Base-by-base conservation (phyloP, 441 rosid species). In the Mallotus repandus region DNA sequence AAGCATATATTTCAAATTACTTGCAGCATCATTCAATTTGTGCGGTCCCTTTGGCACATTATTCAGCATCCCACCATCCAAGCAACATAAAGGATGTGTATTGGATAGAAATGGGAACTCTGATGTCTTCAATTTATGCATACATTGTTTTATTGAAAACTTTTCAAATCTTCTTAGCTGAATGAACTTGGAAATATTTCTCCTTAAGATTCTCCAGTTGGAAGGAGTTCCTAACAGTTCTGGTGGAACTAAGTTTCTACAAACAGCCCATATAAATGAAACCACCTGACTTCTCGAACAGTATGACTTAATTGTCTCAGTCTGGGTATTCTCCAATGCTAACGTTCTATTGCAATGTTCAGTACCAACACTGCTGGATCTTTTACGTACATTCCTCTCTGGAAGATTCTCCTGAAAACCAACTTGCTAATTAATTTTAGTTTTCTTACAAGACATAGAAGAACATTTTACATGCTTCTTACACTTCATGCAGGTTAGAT, bases 201-300 rank as follows among this genome's bases (percentile, higher is more conserved):
- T 84, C 83, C 87, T 80, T 35, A 93, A 81, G 22, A 78, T 72
- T 81, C 97, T 90, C 97, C 87, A 81, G 77, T 88, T 91, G 64
- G 79, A 81, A 66, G 86, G 84, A 77, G 84, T 74, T 71, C 99
- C 98, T 61, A 96, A 84, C 84, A 96, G 74, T 70, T 85, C 83
- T 56, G 85, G 77, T 76, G 99, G 99, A 85, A 93, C 75, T 66
- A 91, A 75, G 78, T 82, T 84, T 84, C 90, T 86, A 77, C 89
- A 88, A 74, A 80, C 89, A 80, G 94, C 96, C 98, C 97, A 93
- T 81, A 93, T 66, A 80, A 91, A 96, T 74, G 96, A 89, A 49
- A 87, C 88, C 57, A 93, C 94, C 84, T 90, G 91, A 74, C 80
- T 80, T 70, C 84, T 85, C 10, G 84, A 83, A 87, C 97, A 91